Evolutionary conservation across 305 asterid genomes (phyloP).

Genomic region (Solanum hybrid): DNA sequence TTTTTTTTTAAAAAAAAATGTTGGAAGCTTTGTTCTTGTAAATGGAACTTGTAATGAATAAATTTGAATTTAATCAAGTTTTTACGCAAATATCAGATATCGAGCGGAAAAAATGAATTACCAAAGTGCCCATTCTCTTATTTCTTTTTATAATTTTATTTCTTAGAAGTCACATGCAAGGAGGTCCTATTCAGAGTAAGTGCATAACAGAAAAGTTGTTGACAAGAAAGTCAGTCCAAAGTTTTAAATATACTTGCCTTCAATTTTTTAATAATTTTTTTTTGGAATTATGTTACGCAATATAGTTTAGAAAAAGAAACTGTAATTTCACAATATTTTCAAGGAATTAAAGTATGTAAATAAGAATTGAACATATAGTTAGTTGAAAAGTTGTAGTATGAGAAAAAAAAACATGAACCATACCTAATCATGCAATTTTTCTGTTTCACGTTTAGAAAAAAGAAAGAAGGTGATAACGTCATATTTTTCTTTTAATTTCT

Average conservation of each 20-base stretch:
- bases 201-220: background rate
- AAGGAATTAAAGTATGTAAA: background rate
- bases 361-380: background rate
- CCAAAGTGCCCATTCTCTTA: background rate
- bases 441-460: background rate
- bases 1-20: background rate
- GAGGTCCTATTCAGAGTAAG: constrained; percentile 5
- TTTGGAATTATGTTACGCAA: background rate
- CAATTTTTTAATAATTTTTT: background rate
- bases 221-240: background rate
- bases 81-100: background rate
- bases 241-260: background rate
- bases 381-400: background rate
- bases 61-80: background rate
- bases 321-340: background rate
- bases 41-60: background rate
- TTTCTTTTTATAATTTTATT: background rate
- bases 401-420: background rate
- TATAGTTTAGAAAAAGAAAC: background rate
- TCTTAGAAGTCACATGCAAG: background rate
- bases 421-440: background rate
- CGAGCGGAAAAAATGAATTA: background rate
- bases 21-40: background rate
- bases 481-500: background rate
- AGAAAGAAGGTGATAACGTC: background rate